Percentiles rank a stretch among this genome's conserved stretches.
Evolutionary conservation across 371 early-diverging fungal genomes (phyloP).

Genomic region (Lichtheimia corymbifera): DNA sequence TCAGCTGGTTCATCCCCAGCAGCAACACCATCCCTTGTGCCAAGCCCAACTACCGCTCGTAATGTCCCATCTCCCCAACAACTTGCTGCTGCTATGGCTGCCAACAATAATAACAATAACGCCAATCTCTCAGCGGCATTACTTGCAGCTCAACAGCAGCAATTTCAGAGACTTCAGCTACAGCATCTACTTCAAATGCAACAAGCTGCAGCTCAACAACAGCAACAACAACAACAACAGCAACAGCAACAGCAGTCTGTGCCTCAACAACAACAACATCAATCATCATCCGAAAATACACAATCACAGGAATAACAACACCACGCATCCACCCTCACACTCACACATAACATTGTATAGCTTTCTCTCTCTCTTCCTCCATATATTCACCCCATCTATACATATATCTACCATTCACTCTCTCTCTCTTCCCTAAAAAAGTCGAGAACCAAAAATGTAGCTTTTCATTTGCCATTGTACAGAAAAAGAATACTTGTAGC

Average conservation of each 20-base stretch:
- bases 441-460: too few relatives aligned
- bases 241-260: not conserved
- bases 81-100: slow-evolving; percentile 9
- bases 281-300: not conserved
- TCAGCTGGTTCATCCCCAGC: slow-evolving; percentile 11
- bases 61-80: slow-evolving; percentile 14
- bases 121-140: slow-evolving; percentile 8
- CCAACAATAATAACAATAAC: not conserved
- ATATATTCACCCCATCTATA: slow-evolving; percentile 38
- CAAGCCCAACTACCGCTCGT: slow-evolving; percentile 6
- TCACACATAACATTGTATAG: too few relatives aligned
- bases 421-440: too few relatives aligned
- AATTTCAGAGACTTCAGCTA: slow-evolving; percentile 13
- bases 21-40: slow-evolving; percentile 11
- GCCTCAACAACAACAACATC: slow-evolving; percentile 7
- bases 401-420: slow-evolving; percentile 1
- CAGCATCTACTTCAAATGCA: slow-evolving; percentile 14
- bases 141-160: slow-evolving; percentile 12
- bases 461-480: too few relatives aligned
- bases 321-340: too few relatives aligned
- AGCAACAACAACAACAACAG: slow-evolving; percentile 14
- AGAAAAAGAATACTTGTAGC: too few relatives aligned
- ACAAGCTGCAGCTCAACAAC: slow-evolving; percentile 9
- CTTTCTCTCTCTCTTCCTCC: too few relatives aligned
- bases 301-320: too few relatives aligned